Base-by-base conservation (phyloP, 2,329 filamentous ascomycete genomes). In the Penicillium brasilianum region DNA sequence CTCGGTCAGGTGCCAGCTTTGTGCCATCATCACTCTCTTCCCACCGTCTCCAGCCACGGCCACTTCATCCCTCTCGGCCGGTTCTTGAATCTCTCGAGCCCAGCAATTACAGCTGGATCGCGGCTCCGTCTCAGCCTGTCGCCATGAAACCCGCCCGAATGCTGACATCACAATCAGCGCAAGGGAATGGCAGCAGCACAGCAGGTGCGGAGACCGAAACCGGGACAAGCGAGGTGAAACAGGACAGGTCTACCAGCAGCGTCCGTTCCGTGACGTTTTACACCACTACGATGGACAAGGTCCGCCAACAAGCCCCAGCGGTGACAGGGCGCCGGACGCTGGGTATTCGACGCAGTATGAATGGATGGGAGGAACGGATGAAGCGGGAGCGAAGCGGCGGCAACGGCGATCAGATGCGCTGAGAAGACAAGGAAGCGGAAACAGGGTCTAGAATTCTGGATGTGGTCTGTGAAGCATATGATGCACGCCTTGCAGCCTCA, bases 261-360 rank as follows among this genome's bases (percentile, higher is more conserved):
- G 64, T 72, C 59, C 67, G 70, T 39, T 73, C 77, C 10, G 72
- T 71, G 44, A 77, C 75, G 54, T 77, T 76, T 66, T 77, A 80
- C 64, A 76, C 69, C 14, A 80, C 78, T 4, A 77, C 71, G n/a
- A 73, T 78, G 71, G 71, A 75, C n/a, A 75, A 68, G 68, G 60
- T 75, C 30, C 64, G 57, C 25, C 67, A 75, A 61, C 67, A 73
- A 22, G 58, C 39, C 55, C 66, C 63, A 41, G 54, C 62, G 39
- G 55, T 63, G 7, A 64, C 65, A 39, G 68, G 66, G 57, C 74
- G 73, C 56, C 77, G 74, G 67, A 80, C 78, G 18, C 62, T 80
- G 58, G 79, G 79, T 30, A 74, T 81, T 55, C 74, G 79, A 44
- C 73, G 78, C 54, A 78, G 72, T 53, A 76, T 80, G 74, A 78